These are phyloP conservation scores for Malus sieversii DNA, from an alignment of 306 rosid species.

Conservation along the genomic window DNA sequence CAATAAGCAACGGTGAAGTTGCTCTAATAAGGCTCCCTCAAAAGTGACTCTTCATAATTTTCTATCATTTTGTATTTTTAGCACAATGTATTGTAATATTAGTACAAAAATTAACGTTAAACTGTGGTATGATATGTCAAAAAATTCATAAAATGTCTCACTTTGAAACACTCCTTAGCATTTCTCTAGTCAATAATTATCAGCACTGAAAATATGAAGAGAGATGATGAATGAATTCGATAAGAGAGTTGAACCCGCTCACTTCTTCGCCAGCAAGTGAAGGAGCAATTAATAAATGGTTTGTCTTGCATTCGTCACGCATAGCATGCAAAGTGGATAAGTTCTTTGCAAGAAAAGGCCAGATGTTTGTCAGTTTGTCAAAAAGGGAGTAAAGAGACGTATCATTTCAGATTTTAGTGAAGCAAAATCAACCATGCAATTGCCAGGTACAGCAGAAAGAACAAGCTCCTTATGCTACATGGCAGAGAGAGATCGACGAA, in stretches of 20 bases:
- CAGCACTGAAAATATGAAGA: neutral
- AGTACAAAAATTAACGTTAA: no score
- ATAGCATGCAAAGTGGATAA: neutral
- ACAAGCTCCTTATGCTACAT: neutral
- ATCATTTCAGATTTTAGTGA: no score
- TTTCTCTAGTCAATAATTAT: neutral
- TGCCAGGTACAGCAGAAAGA: neutral
- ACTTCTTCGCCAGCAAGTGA: neutral
- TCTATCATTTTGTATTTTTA: no score
- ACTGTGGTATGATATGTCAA: no score
- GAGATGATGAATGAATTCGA: neutral
- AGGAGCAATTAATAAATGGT: neutral
- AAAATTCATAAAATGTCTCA: no score
- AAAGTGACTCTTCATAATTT: no score
- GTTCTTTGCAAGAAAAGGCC: neutral
- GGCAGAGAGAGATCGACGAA: neutral
- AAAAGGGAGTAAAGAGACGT: no score
- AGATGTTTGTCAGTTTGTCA: neutral
- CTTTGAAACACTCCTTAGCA: no score
- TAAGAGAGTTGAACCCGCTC: neutral
- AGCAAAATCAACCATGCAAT: no score
- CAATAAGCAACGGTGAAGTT: no score
- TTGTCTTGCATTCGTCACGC: neutral
- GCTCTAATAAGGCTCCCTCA: no score
- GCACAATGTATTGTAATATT: no score